Percentiles rank a stretch among this genome's conserved stretches.
Evolutionary conservation across 371 early-diverging fungal genomes (phyloP).

Genomic region (Blakeslea trispora): DNA sequence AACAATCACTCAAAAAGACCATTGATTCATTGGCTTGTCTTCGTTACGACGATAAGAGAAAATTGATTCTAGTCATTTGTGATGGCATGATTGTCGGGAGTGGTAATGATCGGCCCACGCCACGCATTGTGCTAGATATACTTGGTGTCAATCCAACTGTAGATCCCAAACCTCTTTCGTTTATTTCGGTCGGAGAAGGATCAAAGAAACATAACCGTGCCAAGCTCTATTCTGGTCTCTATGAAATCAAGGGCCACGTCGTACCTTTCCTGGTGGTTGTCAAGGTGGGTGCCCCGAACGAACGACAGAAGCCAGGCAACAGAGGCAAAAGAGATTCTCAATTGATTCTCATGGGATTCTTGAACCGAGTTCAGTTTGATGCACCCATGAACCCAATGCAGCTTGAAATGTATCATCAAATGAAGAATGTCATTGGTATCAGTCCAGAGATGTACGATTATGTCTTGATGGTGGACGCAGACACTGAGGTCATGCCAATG

Average conservation of each 20-base stretch:
- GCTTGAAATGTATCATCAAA: constrained; percentile 83
- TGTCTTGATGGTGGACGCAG: constrained; percentile 62
- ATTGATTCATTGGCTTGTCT: constrained; percentile 67
- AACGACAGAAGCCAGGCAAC: constrained; percentile 85
- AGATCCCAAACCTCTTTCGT: constrained; percentile 82
- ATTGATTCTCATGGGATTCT: constrained; percentile 73
- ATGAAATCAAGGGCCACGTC: constrained; percentile 78
- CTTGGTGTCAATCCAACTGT: constrained; percentile 78
- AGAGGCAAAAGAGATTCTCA: constrained; percentile 95
- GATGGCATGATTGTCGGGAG: constrained; percentile 89
- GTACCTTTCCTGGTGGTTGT: constrained; percentile 91
- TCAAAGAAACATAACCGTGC: constrained; percentile 87
- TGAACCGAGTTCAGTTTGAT: constrained; percentile 66
- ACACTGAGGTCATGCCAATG: constrained; percentile 65
- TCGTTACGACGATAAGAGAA: constrained; percentile 67
- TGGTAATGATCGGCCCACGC: constrained; percentile 94
- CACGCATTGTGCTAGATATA: constrained; percentile 90
- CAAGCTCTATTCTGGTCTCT: constrained; percentile 94
- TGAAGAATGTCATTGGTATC: constrained; percentile 80
- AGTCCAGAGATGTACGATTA: constrained; percentile 68
- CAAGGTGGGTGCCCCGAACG: constrained; percentile 81
- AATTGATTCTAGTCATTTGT: constrained; percentile 70
- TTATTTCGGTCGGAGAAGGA: constrained; percentile 86
- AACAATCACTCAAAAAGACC: constrained; percentile 66
- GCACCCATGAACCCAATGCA: constrained; percentile 80